Evolutionary conservation across 495 filamentous ascomycete species (phyloP), one percentile per base, ranked within the genome.

Genomic region (Thozetella sp.): DNA sequence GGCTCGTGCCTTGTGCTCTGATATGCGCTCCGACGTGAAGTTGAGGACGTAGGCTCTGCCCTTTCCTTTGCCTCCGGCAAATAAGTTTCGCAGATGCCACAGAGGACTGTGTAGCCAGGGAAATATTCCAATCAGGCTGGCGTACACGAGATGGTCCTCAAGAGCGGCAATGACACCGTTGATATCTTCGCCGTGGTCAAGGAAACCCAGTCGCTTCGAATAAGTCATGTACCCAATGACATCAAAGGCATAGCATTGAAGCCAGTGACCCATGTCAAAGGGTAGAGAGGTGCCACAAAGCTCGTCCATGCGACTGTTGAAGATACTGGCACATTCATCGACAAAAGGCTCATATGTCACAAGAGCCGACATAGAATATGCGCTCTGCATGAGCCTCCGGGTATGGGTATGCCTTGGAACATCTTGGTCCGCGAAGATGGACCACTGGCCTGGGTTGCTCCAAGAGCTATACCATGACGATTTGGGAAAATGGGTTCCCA

Each of bases 161-260:
- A 82, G 69, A 0, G 72, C 76, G 0, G 26, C 58, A 22, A 86
- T 79, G 0, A 82, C 67, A 0, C 78, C 81, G 22, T 77, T 73
- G 25, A 83, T 76, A 27, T 86, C 85, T 13, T 77, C 57, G 13
- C 82, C 84, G 20, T 60, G 50, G 51, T 83, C 81, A 2, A 85
- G 69, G 60, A 84, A 83, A 0, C 82, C 81, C 57, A 86, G 80
- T 20, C 79, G 72, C 27, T 81, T 72, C 1, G 79, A 82, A 57
- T 80, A 88, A 0, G 81, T 84, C 50, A 88, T 80, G 27, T 78
- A 68, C 12, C 82, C 82, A 55, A 88, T 84, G 1, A 88, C 83
- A 58, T 87, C 85, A 60, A 85, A 86, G 0, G 84, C 82, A 60
- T 83, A 88, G 52, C 76, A 85, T 60, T 85, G 83, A 27, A 85